Base-by-base conservation (phyloP, 2,329 filamentous ascomycete species). In the Botrytis byssoidea region DNA sequence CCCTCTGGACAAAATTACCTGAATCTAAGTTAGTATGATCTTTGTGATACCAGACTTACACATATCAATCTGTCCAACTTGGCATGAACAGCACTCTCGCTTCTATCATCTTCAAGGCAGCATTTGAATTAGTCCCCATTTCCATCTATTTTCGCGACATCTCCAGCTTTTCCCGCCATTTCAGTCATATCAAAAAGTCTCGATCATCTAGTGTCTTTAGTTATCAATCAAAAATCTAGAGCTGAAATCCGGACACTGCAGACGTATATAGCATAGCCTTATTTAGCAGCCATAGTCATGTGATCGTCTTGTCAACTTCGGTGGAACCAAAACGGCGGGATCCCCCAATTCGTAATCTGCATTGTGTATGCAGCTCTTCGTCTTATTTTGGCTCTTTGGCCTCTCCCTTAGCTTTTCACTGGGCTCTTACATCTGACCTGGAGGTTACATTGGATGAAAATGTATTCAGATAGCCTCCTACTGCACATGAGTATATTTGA, bases 31-130 rank as follows among this genome's bases (percentile, higher is more conserved):
- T 18, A 20, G 1, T 75, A 78, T 12, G 4, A 1, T 29, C 3
- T n/a, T 0, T 40, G 7, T 12, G 5, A 55, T 25, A 22, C 25
- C 48, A 57, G 29, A 22, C 8, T 40, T 12, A 42, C 76, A 92
- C 92, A 78, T 92, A 92, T 59, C 92, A 84, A 79, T 92, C 91
- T 0, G 89, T 92, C 78, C 87, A 86, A 40, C 83, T 83, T 0
- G 90, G 90, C 74, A 92, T 81, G 3, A 92, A 86, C 74, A 92
- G 79, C 0, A 88, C 86, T 90, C 86, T 90, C 0, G 89, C 88
- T 80, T 88, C 89, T 78, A 92, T 90, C 2, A 83, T 85, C 66
- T 85, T 83, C 84, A 92, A 83, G 0, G 87, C 86, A 74, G 84
- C 85, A 74, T 85, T 83, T 73, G 89, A 88, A 16, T 77, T 7